These are phyloP conservation scores for Rubia tinctorum DNA, from an alignment of 305 asterid species.

Conservation along the genomic window DNA sequence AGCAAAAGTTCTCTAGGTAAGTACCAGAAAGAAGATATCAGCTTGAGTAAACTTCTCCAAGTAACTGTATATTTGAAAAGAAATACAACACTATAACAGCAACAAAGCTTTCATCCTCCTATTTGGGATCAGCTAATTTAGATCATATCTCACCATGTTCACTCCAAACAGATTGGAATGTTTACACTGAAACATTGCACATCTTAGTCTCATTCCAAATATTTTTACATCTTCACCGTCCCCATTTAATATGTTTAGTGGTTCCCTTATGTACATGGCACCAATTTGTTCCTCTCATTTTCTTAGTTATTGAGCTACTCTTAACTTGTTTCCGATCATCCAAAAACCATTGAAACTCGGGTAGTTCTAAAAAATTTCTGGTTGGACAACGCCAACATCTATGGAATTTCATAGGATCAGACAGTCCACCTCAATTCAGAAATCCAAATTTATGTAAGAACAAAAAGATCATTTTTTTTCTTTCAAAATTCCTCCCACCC, in stretches of 20 bases:
- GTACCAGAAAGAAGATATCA: conserved; percentile 5
- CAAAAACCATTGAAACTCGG: not conserved
- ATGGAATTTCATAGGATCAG: not conserved
- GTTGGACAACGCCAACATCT: not conserved
- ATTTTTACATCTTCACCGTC: not conserved
- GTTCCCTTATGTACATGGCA: not conserved
- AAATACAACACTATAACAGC: not conserved
- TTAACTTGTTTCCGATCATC: not conserved
- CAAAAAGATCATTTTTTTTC: not conserved
- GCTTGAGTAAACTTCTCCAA: not conserved
- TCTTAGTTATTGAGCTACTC: not conserved
- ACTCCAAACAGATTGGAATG: not conserved
- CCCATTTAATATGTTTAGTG: not conserved
- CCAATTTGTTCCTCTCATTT: not conserved
- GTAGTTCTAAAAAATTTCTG: not conserved
- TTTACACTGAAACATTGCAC: not conserved
- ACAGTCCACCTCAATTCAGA: not conserved
- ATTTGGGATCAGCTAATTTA: too few species aligned
- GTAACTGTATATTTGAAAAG: not conserved
- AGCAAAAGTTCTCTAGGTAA: conserved; percentile 18
- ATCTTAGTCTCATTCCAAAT: not conserved
- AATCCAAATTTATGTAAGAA: not conserved
- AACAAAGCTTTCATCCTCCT: not conserved
- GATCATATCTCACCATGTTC: not conserved
- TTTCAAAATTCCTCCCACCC: not conserved